These are phyloP conservation scores for Claviceps arundinis DNA, from an alignment of 2,329 filamentous ascomycete species.

Conservation along the genomic window DNA sequence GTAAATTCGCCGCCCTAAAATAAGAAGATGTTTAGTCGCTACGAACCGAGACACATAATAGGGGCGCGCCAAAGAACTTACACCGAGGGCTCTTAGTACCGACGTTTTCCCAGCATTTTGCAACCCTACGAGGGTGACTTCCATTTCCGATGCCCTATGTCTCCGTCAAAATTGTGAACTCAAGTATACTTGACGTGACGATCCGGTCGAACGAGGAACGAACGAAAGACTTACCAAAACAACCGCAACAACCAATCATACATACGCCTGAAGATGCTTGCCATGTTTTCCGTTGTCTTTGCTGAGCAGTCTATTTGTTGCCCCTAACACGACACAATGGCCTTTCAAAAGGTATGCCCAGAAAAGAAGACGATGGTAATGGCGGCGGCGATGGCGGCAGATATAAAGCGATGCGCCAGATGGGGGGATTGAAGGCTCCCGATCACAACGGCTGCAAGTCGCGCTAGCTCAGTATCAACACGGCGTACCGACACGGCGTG, in stretches of 20 bases:
- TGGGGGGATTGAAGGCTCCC: neutral
- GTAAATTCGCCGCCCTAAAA: conserved; percentile 90
- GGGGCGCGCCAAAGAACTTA: conserved; percentile 37
- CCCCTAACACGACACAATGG: neutral
- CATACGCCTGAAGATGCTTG: conserved; percentile 80
- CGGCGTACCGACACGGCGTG: neutral
- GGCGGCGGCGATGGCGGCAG: neutral
- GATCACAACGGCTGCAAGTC: neutral
- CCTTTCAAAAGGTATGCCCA: neutral
- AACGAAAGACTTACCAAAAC: conserved; percentile 62
- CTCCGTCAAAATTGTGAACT: conserved; percentile 9
- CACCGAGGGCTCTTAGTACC: conserved; percentile 81
- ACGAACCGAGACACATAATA: neutral
- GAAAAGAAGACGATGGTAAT: neutral
- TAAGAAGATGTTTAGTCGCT: neutral
- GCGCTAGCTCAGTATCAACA: neutral
- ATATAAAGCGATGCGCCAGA: neutral
- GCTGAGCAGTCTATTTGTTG: no score
- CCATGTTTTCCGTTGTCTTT: conserved; percentile 42
- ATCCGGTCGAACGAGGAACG: neutral
- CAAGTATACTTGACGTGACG: neutral
- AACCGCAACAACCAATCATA: conserved; percentile 98
- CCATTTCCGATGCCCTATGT: conserved; percentile 92
- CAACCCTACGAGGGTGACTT: conserved; percentile 96
- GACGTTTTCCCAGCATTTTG: conserved; percentile 99